Base-by-base conservation (phyloP, 2,329 filamentous ascomycete species). In the Colletotrichum musae region DNA sequence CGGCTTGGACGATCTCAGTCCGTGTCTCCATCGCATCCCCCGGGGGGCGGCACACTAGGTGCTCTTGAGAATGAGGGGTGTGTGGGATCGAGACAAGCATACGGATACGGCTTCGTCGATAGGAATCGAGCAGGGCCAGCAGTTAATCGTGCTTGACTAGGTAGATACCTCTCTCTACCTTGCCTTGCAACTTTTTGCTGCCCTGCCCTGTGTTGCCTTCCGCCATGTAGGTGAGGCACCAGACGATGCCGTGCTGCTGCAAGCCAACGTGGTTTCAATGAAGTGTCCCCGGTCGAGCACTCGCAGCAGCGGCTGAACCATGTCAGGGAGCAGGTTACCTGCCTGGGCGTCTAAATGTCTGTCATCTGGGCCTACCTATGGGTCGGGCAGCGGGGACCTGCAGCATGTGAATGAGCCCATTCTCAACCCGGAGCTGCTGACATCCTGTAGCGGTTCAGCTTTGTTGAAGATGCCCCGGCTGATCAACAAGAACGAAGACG, bases 261-360 rank as follows among this genome's bases (percentile, higher is more conserved):
- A 26, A 52, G 50, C 57, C 59, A 62, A 61, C 56, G 62, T 54
- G 43, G 62, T 70, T 68, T 68, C 66, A 69, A 69, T 53, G 50
- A 26, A 28, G 41, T 5, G 26, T 32, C 28, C 51, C 57, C 54
- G 51, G 24, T 61, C 56, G 63, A 70, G 56, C 62, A 70, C 62
- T 51, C 51, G 66, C 67, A 70, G 57, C 32, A 58, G 50, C 39
- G 24, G 50, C 32, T 47, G 39, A 62, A 54, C 50, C 50, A 61
- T 26, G 15, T 41, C 16, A n/a, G 9, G 9, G 13, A 9, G 36
- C 36, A 9, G 41, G 13, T 43, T 13, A 18, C 18, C 18, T 48
- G n/a, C 32, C 45, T 45, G 18, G 51, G 26, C 51, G 48, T 50
- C 59, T 50, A 45, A n/a, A 45, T 61, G 67, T 57, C 54, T 47